phyloP scores from a whole-genome alignment of 2,329 filamentous ascomycete genomes.

The Dactylella cylindrospora region DNA sequence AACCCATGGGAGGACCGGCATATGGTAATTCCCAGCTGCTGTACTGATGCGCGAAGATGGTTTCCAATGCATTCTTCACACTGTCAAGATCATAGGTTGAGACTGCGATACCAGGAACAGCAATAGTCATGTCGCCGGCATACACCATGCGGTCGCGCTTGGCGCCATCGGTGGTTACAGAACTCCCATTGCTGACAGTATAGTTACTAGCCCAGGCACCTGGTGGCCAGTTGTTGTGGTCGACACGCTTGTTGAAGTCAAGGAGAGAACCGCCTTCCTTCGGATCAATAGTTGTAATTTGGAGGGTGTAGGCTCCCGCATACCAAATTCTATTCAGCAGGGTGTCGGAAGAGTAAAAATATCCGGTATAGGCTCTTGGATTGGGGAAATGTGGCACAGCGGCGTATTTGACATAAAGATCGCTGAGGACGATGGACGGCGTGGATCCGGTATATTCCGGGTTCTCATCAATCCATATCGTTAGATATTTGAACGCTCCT shows the following conservation, averaged over 20 bases:
- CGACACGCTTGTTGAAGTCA: slow-evolving; percentile 34
- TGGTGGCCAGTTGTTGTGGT: slow-evolving; percentile 17
- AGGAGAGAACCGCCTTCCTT: slow-evolving; percentile 50
- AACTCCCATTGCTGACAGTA: slow-evolving; percentile 50
- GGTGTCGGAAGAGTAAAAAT: slow-evolving; percentile 58
- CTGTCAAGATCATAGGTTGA: slow-evolving; percentile 60
- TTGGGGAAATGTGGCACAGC: slow-evolving; percentile 56
- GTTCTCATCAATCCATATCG: slow-evolving; percentile 49
- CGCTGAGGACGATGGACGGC: slow-evolving; percentile 50
- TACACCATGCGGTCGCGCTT: slow-evolving; percentile 64
- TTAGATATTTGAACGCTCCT: slow-evolving; percentile 54
- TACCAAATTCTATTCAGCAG: slow-evolving; percentile 59
- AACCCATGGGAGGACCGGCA: slow-evolving; percentile 55
- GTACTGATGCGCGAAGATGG: slow-evolving; percentile 56
- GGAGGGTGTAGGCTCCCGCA: slow-evolving; percentile 56
- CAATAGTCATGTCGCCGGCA: slow-evolving; percentile 64
- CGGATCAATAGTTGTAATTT: slow-evolving; percentile 52
- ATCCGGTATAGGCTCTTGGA: slow-evolving; percentile 58
- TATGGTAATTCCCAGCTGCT: slow-evolving; percentile 57
- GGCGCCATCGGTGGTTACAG: slow-evolving; percentile 58
- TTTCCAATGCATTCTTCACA: slow-evolving; percentile 57
- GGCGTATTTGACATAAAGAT: slow-evolving; percentile 54
- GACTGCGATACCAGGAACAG: slow-evolving; percentile 59
- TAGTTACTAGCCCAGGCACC: slow-evolving; percentile 51
- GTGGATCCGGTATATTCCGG: slow-evolving; percentile 43